These are phyloP conservation scores for Calocybe gambosa DNA, from an alignment of 1,284 basidiomycete genomes.

Conservation along the genomic window DNA sequence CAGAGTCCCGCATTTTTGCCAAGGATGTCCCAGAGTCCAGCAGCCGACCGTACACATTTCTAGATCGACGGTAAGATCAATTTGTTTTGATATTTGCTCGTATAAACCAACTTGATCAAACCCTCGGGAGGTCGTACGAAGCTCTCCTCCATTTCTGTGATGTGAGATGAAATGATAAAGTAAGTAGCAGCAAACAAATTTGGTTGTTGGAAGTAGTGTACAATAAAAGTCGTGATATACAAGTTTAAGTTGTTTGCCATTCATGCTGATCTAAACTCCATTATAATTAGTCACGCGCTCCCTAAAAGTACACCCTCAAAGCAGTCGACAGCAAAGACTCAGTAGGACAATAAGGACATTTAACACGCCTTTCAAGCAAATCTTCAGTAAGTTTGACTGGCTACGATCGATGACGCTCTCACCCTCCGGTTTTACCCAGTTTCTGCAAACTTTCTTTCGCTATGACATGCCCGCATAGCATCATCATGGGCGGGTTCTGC, in stretches of 20 bases:
- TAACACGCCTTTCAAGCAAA: slow-evolving; percentile 56
- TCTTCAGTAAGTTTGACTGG: slow-evolving; percentile 3
- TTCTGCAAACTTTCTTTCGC: slow-evolving; percentile 84
- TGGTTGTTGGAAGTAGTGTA: not conserved
- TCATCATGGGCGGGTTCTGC: slow-evolving; percentile 95
- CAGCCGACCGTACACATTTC: slow-evolving; percentile 54
- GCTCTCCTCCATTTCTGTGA: slow-evolving; percentile 6
- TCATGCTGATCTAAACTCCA: not conserved
- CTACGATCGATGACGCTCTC: slow-evolving; percentile 27
- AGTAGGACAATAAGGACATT: slow-evolving; percentile 86
- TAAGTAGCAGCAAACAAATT: not conserved
- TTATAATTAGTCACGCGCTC: not conserved
- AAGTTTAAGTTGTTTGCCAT: not conserved
- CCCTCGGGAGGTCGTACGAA: slow-evolving; percentile 11
- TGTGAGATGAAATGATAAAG: not conserved
- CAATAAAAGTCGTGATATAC: not conserved
- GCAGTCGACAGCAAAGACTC: slow-evolving; percentile 60
- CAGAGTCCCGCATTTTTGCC: slow-evolving; percentile 59
- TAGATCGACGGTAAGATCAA: slow-evolving; percentile 22
- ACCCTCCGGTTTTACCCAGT: slow-evolving; percentile 84
- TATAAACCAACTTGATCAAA: slow-evolving; percentile 16
- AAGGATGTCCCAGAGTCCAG: slow-evolving; percentile 51
- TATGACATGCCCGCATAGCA: slow-evolving; percentile 92
- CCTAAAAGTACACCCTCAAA: slow-evolving; percentile 69
- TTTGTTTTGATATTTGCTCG: not conserved